Conservation (phyloP, 2,329 filamentous ascomycete species). For the Alternaria arborescens region DNA sequence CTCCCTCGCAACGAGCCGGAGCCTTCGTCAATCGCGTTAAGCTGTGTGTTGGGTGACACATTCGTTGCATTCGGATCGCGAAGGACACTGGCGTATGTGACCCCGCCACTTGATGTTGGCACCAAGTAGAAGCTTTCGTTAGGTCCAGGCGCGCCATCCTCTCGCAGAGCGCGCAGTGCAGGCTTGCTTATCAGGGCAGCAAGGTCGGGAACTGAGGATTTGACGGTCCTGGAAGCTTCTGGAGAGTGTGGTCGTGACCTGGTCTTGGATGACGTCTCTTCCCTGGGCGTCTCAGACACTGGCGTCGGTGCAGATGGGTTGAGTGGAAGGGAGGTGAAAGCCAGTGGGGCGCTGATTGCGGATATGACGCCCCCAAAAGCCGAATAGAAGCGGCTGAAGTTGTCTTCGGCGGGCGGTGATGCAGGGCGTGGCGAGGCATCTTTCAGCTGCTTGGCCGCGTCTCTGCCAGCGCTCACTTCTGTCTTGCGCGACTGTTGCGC, state of each 20-base stretch:
- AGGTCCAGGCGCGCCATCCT: conserved; percentile 63
- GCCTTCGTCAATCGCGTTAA: conserved; percentile 53
- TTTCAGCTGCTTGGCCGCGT: conserved; percentile 24
- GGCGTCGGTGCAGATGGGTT: conserved; percentile 40
- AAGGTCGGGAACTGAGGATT: conserved; percentile 74
- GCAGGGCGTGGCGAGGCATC: conserved; percentile 23
- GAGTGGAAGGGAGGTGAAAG: conserved; percentile 90
- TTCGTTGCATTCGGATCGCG: conserved; percentile 40
- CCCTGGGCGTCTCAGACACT: conserved; percentile 36
- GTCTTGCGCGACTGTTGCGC: conserved; percentile 42
- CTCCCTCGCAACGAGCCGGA: conserved; percentile 39
- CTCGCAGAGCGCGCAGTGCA: conserved; percentile 78
- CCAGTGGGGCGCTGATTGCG: conserved; percentile 85
- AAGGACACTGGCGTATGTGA: conserved; percentile 91
- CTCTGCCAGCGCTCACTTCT: conserved; percentile 28
- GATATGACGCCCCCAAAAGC: conserved; percentile 91
- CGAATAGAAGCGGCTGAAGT: conserved; percentile 90
- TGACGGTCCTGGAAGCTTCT: conserved; percentile 43
- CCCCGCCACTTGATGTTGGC: conserved; percentile 87
- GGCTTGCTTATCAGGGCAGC: conserved; percentile 85
- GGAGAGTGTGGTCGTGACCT: conserved; percentile 38
- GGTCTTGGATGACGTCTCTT: conserved; percentile 32
- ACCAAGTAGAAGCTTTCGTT: conserved; percentile 82
- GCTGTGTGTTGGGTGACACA: conserved; percentile 59
- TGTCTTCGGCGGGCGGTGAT: conserved; percentile 67